Base-by-base conservation (phyloP, 305 asterid species). In the Solanum hybrid region DNA sequence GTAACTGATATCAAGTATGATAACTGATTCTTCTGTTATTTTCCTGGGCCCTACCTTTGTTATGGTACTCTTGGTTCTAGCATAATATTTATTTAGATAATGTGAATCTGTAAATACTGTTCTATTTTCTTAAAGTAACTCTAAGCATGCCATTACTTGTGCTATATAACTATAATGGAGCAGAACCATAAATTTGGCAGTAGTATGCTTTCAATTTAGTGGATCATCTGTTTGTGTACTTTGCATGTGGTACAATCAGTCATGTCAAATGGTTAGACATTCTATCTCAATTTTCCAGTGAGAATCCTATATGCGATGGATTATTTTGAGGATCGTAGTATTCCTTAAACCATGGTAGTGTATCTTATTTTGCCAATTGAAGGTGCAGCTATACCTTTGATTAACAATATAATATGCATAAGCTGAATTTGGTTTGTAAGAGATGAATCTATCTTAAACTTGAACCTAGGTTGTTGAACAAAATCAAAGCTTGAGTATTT, bases 1-100 rank as follows among this genome's bases (percentile, higher is more conserved):
- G 95, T 97, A 82, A 93, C 95, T 11, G 99, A 97, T 92, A 94
- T 97, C 94, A 95, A 94, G 99, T 97, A 95, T 91, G 82, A 65
- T 80, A 32, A 65, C 61, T 39, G 77, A 45, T 45, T 88, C 33
- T 88, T 89, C 65, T 84, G 87, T 15, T 51, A 79, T 26, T 68
- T 38, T 88, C 77, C 36, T 41, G 10, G 36, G 36, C 20, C 87
- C 41, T 22, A 6, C 10, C 17, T 32, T 77, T 15, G 61, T 33
- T n/a, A 45, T 75, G 37, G 26, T 45, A 31, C 38, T 15, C 26
- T 82, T 82, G 14, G 38, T 41, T 45, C 73, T 41, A 41, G 37
- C 87, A 10, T 41, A 83, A 45, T 29, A 57, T 31, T 17, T 51
- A 51, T 20, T 31, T 10, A 51, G 75, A 17, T 84, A 29, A 10